Conservation (phyloP, 495 filamentous ascomycete species). For the Letharia lupina region DNA sequence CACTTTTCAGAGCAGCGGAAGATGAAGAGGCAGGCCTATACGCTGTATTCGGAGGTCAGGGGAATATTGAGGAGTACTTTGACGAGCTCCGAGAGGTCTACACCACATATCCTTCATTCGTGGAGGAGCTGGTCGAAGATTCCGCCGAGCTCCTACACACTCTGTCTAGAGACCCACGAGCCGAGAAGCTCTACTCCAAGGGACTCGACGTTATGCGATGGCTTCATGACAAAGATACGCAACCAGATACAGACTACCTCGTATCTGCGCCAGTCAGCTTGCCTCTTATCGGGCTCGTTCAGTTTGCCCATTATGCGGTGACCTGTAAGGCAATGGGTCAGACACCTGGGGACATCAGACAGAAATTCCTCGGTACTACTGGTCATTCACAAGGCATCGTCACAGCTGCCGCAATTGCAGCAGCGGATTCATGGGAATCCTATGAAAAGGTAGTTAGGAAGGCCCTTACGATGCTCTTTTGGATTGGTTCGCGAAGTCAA, state of each 20-base stretch:
- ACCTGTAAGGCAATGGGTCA: constrained; percentile 83
- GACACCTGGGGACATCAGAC: constrained; percentile 75
- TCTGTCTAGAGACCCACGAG: constrained; percentile 76
- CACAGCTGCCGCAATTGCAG: constrained; percentile 84
- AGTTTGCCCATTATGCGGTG: constrained; percentile 87
- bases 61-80: constrained; percentile 99
- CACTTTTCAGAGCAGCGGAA: constrained; percentile 77
- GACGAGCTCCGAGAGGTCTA: constrained; percentile 90
- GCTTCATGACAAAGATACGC: constrained; percentile 76
- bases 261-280: constrained; percentile 96
- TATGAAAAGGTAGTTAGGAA: constrained; percentile 69
- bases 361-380: constrained; percentile 75
- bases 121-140: constrained; percentile 70
- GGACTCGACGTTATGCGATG: constrained; percentile 89
- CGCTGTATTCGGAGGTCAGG: constrained; percentile 95
- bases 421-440: constrained; percentile 80
- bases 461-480: constrained; percentile 91
- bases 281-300: constrained; percentile 90
- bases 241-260: constrained; percentile 91
- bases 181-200: constrained; percentile 92
- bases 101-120: constrained; percentile 79
- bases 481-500: constrained; percentile 97
- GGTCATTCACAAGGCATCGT: constrained; percentile 97
- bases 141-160: constrained; percentile 74
- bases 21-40: constrained; percentile 74